Evolutionary conservation across 345 rosid species (phyloP), one percentile per base, ranked within the genome.

Genomic region (Psidium guajava): DNA sequence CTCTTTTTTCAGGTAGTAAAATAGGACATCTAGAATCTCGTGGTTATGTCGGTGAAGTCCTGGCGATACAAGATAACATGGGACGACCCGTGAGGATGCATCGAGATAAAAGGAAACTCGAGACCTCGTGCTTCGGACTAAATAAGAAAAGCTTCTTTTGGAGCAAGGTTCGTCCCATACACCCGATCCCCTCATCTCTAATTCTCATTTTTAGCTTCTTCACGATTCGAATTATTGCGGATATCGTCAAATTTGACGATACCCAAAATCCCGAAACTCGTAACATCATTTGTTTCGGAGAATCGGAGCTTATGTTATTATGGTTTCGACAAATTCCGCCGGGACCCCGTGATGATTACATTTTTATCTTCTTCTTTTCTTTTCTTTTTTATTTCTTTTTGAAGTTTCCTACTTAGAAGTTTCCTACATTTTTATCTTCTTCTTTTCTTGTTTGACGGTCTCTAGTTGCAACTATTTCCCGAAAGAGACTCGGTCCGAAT

Each of bases 21-120:
- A 28, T 28, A 27, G 42, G 36, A 7, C 42, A 27, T 61, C 21
- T 28, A 3, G 36, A 28, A 61, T 1, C 18, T 28, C 1, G 11
- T 6, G 21, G 18, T 61, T 15, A 15, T 14, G 15, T 59, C 0
- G 6, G 1, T 59, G 20, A 59, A 59, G 27, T 59, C 27, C 1
- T 1, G 9, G 5, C 0, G 0, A 27, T 61, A 18, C 6, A 61
- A 3, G 18, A 6, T 14, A 27, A 0, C 2, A 28, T 2, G 0
- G 5, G 8, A 15, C 54, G 7, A 6, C 0, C 18, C 6, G 7
- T 6, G 75, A 64, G 5, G 12, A 64, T 16, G 28, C 11, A 3
- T 5, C 1, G 44, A 32, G 40, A 64, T 64, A 28, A 64, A 64
- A 20, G 20, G 8, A 54, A 21, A 7, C 25, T 21, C 11, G 10